phyloP scores from a whole-genome alignment of 108 stramenopile genomes.

The Parietichytrium sp. region DNA sequence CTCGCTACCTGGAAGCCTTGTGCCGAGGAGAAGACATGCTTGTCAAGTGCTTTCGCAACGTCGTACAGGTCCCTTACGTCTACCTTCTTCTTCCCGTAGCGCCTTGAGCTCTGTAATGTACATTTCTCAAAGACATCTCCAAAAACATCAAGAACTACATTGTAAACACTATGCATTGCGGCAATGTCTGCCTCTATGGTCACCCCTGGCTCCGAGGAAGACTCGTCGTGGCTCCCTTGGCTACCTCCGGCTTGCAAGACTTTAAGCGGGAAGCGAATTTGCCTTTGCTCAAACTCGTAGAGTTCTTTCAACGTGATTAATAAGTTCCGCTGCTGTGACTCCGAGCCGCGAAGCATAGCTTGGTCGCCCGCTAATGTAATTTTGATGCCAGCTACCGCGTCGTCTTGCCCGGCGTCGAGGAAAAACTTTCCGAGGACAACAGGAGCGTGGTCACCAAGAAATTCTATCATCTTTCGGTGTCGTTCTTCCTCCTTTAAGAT shows the following conservation, averaged over 20 bases:
- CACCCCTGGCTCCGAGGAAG: too few relatives aligned
- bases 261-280: background rate
- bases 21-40: background rate
- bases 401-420: background rate
- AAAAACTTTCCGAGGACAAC: background rate
- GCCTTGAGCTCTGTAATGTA: constrained; percentile 30
- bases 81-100: background rate
- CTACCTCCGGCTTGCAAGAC: too few relatives aligned
- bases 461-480: background rate
- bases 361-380: background rate
- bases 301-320: constrained; percentile 33
- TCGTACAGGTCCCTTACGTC: constrained; percentile 16
- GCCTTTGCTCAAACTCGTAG: background rate
- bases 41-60: background rate
- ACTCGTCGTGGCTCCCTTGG: too few relatives aligned
- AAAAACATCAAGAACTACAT: background rate
- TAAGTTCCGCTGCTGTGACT: background rate
- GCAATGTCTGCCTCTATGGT: background rate
- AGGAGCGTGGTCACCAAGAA: constrained; percentile 11
- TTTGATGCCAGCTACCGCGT: background rate
- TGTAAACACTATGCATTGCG: constrained; percentile 21
- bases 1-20: background rate
- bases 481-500: background rate
- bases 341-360: background rate
- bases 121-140: constrained; percentile 15